Evolutionary conservation across 164 flowering plant genomes (phyloP), one percentile per base, ranked within the genome.

Genomic region (Stephania cephalantha): DNA sequence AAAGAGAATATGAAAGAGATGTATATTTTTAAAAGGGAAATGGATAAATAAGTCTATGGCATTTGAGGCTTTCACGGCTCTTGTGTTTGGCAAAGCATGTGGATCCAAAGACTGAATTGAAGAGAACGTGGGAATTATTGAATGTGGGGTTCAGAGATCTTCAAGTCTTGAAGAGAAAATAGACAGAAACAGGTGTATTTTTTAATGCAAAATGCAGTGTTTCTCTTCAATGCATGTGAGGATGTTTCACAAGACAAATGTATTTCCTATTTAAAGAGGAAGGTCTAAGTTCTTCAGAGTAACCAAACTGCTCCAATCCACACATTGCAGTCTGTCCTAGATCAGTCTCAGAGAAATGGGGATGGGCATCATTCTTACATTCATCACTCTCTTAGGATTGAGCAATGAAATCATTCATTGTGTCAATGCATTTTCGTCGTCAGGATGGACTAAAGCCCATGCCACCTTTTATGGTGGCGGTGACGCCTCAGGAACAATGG

Each of bases 401-500:
- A 78, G 31, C 71, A 73, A 18, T 75, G 71, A 77, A 4, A 25
- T 65, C 17, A 11, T 71, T 35, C 70, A 64, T 35, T 4, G 42
- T 55, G 86, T 74, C 18, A 10, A 74, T 20, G 89, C 85, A 15
- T 88, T 84, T 75, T 2, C 77, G 0, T 68, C 91, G 68, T 81
- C 88, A 29, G 87, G 83, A 1, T 88, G 88, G 90, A 80, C 73
- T 17, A 79, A 76, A 44, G 97, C 81, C 73, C 97, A 91, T 80
- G 97, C 97, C 18, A 91, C 97, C 7, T 91, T 91, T 70, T 91
- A 91, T 71, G 94, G 94, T 2, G 90, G 88, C 7, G 75, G 89
- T 29, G 97, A 91, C 66, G 91, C 92, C 71, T 90, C 94, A 0
- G 97, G 94, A 75, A 90, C 94, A 4, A 88, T 90, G 94, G 97